These are phyloP conservation scores for Epichloe brachyelytri DNA, from an alignment of 2,329 filamentous ascomycete genomes.

Conservation along the genomic window DNA sequence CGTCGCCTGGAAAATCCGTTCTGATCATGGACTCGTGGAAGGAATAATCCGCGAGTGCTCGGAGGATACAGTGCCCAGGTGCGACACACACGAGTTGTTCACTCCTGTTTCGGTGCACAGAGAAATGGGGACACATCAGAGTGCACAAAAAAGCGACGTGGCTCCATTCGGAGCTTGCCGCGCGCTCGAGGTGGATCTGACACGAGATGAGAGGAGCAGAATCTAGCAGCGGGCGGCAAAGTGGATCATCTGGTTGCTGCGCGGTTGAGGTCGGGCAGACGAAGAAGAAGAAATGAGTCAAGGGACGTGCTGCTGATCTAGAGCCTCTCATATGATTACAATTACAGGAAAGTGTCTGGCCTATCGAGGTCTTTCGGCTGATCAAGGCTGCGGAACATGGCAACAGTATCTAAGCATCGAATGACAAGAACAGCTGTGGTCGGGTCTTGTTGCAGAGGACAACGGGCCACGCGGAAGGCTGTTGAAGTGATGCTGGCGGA, in stretches of 20 bases:
- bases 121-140: background rate
- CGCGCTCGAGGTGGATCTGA: constrained; percentile 2
- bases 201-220: background rate
- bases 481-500: background rate
- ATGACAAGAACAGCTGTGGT: background rate
- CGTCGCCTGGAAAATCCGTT: too few relatives aligned
- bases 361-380: background rate
- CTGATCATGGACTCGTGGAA: background rate
- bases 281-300: background rate
- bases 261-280: background rate
- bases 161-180: constrained; percentile 7
- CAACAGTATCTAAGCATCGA: background rate
- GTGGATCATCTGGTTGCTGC: background rate
- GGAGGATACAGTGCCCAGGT: background rate
- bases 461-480: background rate
- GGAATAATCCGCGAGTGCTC: background rate
- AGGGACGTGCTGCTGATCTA: background rate
- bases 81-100: background rate
- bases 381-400: background rate
- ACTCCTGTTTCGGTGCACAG: background rate
- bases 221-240: background rate
- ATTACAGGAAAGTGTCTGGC: background rate
- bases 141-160: constrained; percentile 3
- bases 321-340: background rate
- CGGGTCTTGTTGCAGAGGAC: background rate